Conservation (phyloP, 768 basidiomycete genomes). For the Tylopilus intermedius region DNA sequence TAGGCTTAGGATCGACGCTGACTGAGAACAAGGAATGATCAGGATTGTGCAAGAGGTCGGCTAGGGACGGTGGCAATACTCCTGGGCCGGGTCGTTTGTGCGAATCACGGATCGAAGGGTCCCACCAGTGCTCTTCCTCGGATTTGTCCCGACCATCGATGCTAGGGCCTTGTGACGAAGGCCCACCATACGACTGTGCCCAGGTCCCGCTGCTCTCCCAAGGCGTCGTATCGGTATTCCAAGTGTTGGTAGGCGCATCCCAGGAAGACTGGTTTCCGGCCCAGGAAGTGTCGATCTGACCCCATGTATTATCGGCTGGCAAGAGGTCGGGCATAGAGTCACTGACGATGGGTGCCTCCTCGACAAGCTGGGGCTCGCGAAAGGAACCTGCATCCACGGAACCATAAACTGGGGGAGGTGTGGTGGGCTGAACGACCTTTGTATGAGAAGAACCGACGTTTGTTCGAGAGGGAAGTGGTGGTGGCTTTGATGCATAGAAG, state of each 20-base stretch:
- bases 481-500: conserved; percentile 31
- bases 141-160: conserved; percentile 58
- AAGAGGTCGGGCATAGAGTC: conserved; percentile 36
- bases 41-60: conserved; percentile 63
- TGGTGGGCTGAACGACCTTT: conserved; percentile 27
- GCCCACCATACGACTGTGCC: conserved; percentile 16
- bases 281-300: conserved; percentile 14
- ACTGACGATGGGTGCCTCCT: conserved; percentile 36
- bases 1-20: conserved; percentile 32
- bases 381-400: conserved; percentile 28
- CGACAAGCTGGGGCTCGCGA: conserved; percentile 54
- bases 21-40: conserved; percentile 70
- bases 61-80: conserved; percentile 62
- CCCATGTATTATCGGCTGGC: conserved; percentile 31
- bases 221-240: conserved; percentile 20
- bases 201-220: conserved; percentile 26
- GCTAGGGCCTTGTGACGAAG: conserved; percentile 28
- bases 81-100: conserved; percentile 63
- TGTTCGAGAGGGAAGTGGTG: conserved; percentile 33
- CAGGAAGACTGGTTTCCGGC: conserved; percentile 10
- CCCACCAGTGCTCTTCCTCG: conserved; percentile 73
- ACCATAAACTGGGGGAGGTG: conserved; percentile 27
- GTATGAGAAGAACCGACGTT: conserved; percentile 36
- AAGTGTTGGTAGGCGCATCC: conserved; percentile 12
- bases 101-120: conserved; percentile 41